Conservation (phyloP, 2,329 filamentous ascomycete species). For the Helminthosporium solani region DNA sequence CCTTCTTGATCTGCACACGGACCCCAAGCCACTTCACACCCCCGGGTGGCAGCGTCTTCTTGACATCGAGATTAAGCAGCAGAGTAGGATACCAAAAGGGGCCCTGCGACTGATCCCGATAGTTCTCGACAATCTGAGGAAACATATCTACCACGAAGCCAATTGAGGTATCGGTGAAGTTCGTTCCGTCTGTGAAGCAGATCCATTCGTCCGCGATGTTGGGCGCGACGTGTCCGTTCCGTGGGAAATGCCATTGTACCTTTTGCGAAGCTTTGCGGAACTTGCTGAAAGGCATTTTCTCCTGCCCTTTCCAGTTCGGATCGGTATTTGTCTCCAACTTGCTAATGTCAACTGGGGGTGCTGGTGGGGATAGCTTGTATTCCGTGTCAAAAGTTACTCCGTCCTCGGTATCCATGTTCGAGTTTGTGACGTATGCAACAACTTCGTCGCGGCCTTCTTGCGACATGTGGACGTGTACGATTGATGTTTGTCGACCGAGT, state of each 20-base stretch:
- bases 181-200: slow-evolving; percentile 58
- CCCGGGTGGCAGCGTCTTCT: slow-evolving; percentile 66
- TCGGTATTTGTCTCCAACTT: slow-evolving; percentile 49
- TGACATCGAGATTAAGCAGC: slow-evolving; percentile 73
- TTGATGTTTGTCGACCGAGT: slow-evolving; percentile 62
- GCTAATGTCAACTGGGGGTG: slow-evolving; percentile 46
- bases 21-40: slow-evolving; percentile 74
- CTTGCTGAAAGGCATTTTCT: slow-evolving; percentile 46
- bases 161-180: slow-evolving; percentile 64
- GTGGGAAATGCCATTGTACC: slow-evolving; percentile 55
- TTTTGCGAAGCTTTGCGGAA: slow-evolving; percentile 55
- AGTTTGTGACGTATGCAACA: slow-evolving; percentile 64
- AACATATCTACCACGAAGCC: slow-evolving; percentile 70
- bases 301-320: slow-evolving; percentile 48
- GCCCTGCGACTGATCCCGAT: slow-evolving; percentile 34
- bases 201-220: slow-evolving; percentile 66
- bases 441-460: slow-evolving; percentile 61
- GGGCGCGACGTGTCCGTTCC: slow-evolving; percentile 44
- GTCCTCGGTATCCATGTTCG: slow-evolving; percentile 59
- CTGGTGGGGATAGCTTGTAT: slow-evolving; percentile 53
- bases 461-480: slow-evolving; percentile 62
- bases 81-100: slow-evolving; percentile 75
- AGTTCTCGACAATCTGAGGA: slow-evolving; percentile 62
- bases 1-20: slow-evolving; percentile 63
- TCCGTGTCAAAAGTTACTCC: slow-evolving; percentile 59